These are phyloP conservation scores for Lolium perenne DNA, from an alignment of 176 grass and related monocot genomes.

Conservation along the genomic window DNA sequence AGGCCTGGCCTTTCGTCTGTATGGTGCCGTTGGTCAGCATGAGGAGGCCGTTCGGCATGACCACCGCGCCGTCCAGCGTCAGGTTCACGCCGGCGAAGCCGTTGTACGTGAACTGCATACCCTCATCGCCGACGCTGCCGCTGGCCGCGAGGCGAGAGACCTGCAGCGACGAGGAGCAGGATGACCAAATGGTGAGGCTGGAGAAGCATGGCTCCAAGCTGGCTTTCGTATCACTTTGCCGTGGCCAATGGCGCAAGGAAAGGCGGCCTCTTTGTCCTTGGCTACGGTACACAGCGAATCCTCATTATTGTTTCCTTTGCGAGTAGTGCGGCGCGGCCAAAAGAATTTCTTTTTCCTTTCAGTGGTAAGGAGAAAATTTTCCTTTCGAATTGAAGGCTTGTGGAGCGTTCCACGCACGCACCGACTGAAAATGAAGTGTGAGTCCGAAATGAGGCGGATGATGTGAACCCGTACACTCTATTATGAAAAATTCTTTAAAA, in stretches of 20 bases:
- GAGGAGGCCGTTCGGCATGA: constrained; percentile 47
- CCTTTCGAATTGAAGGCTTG: background rate
- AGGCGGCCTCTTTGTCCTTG: background rate
- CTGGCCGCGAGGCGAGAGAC: background rate
- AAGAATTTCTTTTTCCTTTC: background rate
- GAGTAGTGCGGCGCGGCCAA: background rate
- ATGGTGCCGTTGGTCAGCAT: constrained; percentile 45
- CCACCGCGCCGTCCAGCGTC: constrained; percentile 39
- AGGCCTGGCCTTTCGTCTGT: constrained; percentile 50
- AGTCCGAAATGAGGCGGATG: too few species aligned
- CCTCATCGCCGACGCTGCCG: background rate
- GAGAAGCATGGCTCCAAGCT: background rate
- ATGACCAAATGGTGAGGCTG: background rate
- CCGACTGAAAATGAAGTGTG: background rate
- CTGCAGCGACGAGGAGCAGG: constrained; percentile 16
- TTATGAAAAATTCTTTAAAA: too few species aligned
- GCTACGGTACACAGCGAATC: background rate
- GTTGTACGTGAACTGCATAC: constrained; percentile 41
- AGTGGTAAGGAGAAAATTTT: background rate
- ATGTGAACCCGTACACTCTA: too few species aligned
- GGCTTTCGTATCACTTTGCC: background rate
- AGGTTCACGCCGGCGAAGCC: constrained; percentile 49
- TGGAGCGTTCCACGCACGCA: background rate
- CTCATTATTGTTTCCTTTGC: background rate
- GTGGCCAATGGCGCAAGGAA: background rate